These are phyloP conservation scores for Carpinus fangiana DNA, from an alignment of 306 rosid genomes.

Conservation along the genomic window DNA sequence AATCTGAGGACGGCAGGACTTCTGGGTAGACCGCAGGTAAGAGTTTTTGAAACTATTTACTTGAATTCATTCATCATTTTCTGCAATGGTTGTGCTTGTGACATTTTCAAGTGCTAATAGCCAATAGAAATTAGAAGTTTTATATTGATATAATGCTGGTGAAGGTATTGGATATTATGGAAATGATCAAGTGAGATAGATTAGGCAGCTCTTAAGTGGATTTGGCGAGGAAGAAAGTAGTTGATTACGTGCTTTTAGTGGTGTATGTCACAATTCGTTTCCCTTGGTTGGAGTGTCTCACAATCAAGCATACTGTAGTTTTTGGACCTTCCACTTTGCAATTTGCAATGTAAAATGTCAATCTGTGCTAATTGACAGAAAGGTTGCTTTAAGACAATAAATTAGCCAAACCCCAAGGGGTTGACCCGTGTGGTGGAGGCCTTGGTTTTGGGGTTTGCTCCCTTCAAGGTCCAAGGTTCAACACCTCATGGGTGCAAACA, in stretches of 20 bases:
- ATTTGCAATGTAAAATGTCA: neutral
- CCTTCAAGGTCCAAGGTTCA: too few species aligned
- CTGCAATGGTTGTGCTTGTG: neutral
- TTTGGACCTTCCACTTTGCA: neutral
- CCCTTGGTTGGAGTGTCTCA: neutral
- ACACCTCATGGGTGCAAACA: too few species aligned
- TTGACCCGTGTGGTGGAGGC: too few species aligned
- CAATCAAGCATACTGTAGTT: neutral
- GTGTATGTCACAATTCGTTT: neutral
- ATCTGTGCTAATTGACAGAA: neutral
- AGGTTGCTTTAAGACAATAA: neutral
- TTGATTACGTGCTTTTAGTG: neutral
- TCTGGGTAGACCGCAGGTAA: constrained; percentile 86
- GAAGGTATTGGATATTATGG: neutral
- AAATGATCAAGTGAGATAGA: neutral
- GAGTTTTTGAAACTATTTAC: constrained; percentile 1
- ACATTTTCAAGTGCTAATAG: neutral
- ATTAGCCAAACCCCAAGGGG: neutral
- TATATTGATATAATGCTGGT: neutral
- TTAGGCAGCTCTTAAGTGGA: neutral
- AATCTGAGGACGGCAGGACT: constrained; percentile 62
- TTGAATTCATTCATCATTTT: neutral
- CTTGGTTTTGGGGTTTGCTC: too few species aligned
- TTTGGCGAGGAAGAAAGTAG: neutral
- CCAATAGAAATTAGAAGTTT: neutral